phyloP scores from a whole-genome alignment of 306 rosid genomes.

The Biancaea sappan region DNA sequence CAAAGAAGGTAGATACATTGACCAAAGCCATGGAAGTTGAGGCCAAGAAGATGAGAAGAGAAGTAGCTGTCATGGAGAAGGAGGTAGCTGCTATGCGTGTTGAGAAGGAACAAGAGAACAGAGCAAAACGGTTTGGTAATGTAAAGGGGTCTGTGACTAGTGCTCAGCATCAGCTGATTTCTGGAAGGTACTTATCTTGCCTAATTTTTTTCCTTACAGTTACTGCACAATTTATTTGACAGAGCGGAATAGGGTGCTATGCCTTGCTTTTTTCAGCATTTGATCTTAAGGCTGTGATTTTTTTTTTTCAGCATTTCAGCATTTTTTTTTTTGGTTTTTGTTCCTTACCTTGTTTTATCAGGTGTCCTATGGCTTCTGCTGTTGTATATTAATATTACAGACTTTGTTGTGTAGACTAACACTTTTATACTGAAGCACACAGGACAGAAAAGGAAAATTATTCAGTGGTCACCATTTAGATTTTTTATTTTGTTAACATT shows the following conservation, averaged over 20 bases:
- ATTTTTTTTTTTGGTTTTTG: no score
- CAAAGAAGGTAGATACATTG: conserved; percentile 98
- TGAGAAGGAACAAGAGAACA: conserved; percentile 89
- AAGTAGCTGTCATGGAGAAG: conserved; percentile 97
- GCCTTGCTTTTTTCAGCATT: not conserved
- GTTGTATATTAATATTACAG: not conserved
- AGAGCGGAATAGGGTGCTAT: no score
- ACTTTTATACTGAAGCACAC: no score
- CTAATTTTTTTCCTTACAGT: conserved; percentile 16
- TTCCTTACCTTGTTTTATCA: not conserved
- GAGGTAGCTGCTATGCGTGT: conserved; percentile 99
- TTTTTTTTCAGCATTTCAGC: no score
- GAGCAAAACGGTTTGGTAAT: conserved; percentile 80
- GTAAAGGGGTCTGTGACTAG: conserved; percentile 72
- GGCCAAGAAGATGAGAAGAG: conserved; percentile 99
- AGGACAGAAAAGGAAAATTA: not conserved
- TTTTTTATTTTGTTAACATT: not conserved
- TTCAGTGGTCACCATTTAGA: not conserved
- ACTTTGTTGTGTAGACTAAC: no score
- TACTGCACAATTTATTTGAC: conserved; percentile 8
- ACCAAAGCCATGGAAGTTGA: conserved; percentile 99
- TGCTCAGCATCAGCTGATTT: conserved; percentile 78
- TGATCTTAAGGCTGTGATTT: conserved; percentile 7
- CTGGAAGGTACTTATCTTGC: conserved; percentile 73
- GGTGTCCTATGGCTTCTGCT: not conserved